phyloP scores from a whole-genome alignment of 2,329 filamentous ascomycete genomes.

The Xylariaceae sp. region DNA sequence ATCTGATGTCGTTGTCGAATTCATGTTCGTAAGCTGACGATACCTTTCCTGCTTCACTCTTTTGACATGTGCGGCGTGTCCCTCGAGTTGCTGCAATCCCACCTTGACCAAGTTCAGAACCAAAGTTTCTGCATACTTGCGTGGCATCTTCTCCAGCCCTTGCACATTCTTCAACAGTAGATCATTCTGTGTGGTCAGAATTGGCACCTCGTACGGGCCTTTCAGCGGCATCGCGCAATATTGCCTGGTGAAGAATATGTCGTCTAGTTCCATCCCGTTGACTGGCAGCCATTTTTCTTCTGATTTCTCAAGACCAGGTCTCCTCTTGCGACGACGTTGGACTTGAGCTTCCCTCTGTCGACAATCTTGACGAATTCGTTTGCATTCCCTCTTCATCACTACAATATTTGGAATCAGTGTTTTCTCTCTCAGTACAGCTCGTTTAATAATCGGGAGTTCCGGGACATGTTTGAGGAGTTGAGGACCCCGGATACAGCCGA shows the following conservation, averaged over 20 bases:
- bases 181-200: conserved; percentile 12
- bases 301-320: conserved; percentile 7
- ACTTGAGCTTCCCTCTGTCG: conserved; percentile 9
- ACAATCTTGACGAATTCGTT: conserved; percentile 18
- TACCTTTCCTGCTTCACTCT: conserved; percentile 23
- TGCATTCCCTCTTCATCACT: conserved; percentile 21
- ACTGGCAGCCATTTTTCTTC: conserved; percentile 13
- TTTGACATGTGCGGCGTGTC: conserved; percentile 21
- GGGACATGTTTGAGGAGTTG: background rate
- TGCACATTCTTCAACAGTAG: conserved; percentile 9
- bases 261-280: conserved; percentile 11
- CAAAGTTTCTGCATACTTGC: conserved; percentile 25
- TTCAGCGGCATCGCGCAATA: conserved; percentile 3
- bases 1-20: conserved; percentile 1
- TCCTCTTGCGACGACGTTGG: background rate
- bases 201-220: conserved; percentile 18
- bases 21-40: conserved; percentile 17
- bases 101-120: conserved; percentile 20
- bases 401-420: background rate
- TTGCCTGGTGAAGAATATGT: conserved; percentile 15
- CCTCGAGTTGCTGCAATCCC: conserved; percentile 23
- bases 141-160: conserved; percentile 22
- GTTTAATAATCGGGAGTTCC: too few relatives aligned
- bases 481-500: background rate
- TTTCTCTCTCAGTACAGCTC: background rate